A percentile compares a stretch with the other conserved stretches of the same genome.
These are phyloP conservation scores for Rhizophagus sp. DNA, from an alignment of 192 early-diverging fungal genomes.

Conservation along the genomic window DNA sequence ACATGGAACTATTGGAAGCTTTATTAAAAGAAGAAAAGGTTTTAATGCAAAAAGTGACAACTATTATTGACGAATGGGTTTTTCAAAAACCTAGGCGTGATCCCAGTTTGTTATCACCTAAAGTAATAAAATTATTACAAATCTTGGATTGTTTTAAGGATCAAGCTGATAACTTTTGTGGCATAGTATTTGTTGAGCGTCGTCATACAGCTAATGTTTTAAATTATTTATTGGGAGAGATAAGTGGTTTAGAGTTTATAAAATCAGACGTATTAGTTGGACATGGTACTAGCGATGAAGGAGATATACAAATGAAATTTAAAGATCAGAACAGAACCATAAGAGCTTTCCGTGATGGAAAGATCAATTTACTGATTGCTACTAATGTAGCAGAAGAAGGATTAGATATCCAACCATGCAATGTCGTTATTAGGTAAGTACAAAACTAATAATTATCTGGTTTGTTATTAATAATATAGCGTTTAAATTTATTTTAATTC, in stretches of 20 bases:
- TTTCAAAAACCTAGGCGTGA: conserved; percentile 38
- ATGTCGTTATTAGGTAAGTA: conserved; percentile 71
- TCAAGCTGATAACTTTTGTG: conserved; percentile 64
- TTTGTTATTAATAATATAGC: neutral
- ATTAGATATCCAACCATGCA: conserved; percentile 91
- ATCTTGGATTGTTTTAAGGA: conserved; percentile 56
- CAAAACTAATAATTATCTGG: too few species aligned
- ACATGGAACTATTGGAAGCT: neutral
- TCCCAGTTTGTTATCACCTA: conserved; percentile 57
- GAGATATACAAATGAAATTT: conserved; percentile 50
- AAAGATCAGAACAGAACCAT: conserved; percentile 64
- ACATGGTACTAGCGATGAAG: conserved; percentile 46
- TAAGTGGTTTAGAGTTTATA: conserved; percentile 52
- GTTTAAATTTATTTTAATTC: conserved; percentile 33
- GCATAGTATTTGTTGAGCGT: conserved; percentile 84
- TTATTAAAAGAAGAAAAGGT: conserved; percentile 28
- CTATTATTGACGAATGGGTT: conserved; percentile 29
- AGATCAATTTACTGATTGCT: conserved; percentile 80
- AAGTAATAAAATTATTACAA: conserved; percentile 66
- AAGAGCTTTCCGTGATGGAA: conserved; percentile 62
- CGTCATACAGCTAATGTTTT: conserved; percentile 66
- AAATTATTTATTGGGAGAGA: conserved; percentile 57
- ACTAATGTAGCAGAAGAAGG: conserved; percentile 97
- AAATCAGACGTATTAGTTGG: conserved; percentile 59
- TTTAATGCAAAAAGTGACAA: conserved; percentile 27